A percentile compares a stretch with the other conserved stretches of the same genome.
Conservation (phyloP, 176 grass and related monocot species). For the Miscanthus lutarioriparius region DNA sequence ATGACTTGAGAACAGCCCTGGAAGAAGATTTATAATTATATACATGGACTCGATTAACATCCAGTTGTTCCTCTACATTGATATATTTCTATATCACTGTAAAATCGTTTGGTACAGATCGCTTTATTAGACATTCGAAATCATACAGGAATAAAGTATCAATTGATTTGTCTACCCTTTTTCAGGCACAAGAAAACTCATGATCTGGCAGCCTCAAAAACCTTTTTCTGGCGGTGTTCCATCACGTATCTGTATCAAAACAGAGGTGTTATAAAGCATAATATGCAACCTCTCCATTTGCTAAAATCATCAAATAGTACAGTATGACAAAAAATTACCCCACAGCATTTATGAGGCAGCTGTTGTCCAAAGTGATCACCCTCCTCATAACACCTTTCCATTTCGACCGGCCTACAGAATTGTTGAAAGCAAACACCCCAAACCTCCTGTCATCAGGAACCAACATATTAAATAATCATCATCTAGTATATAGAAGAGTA, state of each 20-base stretch:
- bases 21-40: conserved; percentile 10
- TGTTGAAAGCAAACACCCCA: not conserved
- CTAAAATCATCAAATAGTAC: not conserved
- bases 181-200: not conserved
- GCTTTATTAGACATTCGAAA: not conserved
- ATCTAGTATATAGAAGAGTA: conserved; percentile 1
- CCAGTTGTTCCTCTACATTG: not conserved
- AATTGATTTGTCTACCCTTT: not conserved
- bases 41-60: not conserved
- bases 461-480: not conserved
- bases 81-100: not conserved
- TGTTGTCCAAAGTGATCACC: conserved; percentile 74
- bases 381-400: conserved; percentile 71
- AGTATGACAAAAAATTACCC: conserved; percentile 32
- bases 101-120: not conserved
- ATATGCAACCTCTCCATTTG: not conserved
- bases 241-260: conserved; percentile 60
- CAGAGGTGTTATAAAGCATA: conserved; percentile 11
- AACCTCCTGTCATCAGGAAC: not conserved
- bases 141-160: not conserved
- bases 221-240: conserved; percentile 63
- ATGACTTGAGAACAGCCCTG: not conserved
- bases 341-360: conserved; percentile 75
- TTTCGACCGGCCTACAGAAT: conserved; percentile 24
- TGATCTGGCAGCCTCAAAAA: conserved; percentile 44